Percentiles rank a stretch among this genome's conserved stretches.
These are phyloP conservation scores for Russula griseocarnosa DNA, from an alignment of 768 basidiomycete genomes.

Conservation along the genomic window DNA sequence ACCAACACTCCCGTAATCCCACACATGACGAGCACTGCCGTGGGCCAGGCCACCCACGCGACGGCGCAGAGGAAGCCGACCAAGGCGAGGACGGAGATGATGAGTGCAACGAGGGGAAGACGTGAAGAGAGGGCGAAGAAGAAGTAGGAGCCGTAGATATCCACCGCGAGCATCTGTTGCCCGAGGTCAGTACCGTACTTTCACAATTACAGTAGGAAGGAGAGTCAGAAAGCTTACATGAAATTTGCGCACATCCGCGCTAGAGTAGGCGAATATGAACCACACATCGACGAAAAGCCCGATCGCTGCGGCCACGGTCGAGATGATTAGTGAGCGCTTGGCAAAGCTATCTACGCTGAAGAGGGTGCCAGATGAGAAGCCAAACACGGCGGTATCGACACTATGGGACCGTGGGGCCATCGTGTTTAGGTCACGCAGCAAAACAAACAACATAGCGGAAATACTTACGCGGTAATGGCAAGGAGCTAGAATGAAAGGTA, in stretches of 20 bases:
- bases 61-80: slow-evolving; percentile 58
- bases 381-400: slow-evolving; percentile 56
- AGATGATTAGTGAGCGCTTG: slow-evolving; percentile 50
- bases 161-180: slow-evolving; percentile 45
- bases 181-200: neutral
- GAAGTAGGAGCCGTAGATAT: slow-evolving; percentile 56
- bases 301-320: slow-evolving; percentile 57
- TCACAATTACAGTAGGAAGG: slow-evolving; percentile 2
- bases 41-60: slow-evolving; percentile 61
- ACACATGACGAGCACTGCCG: slow-evolving; percentile 55
- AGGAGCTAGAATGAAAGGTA: slow-evolving; percentile 43
- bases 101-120: slow-evolving; percentile 58
- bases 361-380: slow-evolving; percentile 48
- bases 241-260: slow-evolving; percentile 49
- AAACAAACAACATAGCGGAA: neutral
- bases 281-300: slow-evolving; percentile 62
- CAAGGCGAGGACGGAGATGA: slow-evolving; percentile 52
- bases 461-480: slow-evolving; percentile 53
- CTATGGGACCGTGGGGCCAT: slow-evolving; percentile 26
- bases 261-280: slow-evolving; percentile 61
- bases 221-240: slow-evolving; percentile 41
- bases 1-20: slow-evolving; percentile 55
- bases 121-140: slow-evolving; percentile 68
- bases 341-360: slow-evolving; percentile 50
- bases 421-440: slow-evolving; percentile 7